Evolutionary conservation across 1,284 basidiomycete genomes (phyloP), one percentile per base, ranked within the genome.

Genomic region (Trichosporon coremiiforme): DNA sequence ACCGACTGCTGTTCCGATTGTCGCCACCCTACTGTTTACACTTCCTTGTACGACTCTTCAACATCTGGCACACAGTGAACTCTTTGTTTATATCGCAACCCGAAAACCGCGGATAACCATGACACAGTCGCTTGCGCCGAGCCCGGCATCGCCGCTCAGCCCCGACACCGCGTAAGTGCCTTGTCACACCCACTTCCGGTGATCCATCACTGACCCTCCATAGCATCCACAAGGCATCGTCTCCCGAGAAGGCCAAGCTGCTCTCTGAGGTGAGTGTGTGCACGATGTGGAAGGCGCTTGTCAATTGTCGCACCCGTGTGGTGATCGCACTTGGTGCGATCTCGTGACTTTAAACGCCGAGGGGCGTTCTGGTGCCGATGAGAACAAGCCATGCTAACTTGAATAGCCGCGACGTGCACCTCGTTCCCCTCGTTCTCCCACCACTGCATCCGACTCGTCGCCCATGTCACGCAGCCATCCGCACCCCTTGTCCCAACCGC

Each of bases 401-500:
- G 29, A 62, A 62, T 33, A 62, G 57, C 57, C 57, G 57, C 57
- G 57, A 33, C 57, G 57, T 33, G 15, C 57, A n/a, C 57, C 57
- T 62, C 57, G 57, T 22, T 62, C 57, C 22, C 57, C 57, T n/a
- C 57, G 57, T 62, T 62, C 57, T 62, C 57, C 57, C 29, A 62
- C 57, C 57, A 33, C 57, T 35, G 31, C 57, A 35, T 62, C 57
- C 57, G 57, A 62, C 57, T 33, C 57, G 3, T 62, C 57, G 6
- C 57, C 50, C 62, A 64, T 64, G 63, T 45, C 63, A 2, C 68
- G 68, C 64, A 41, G 41, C 36, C 50, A 64, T 12, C 69, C 68
- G 8, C 72, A 73, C 47, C 72, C 72, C 5, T 66, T 73, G 1
- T 70, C 72, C 0, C 72, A 67, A 20, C 66, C 72, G 1, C 72